Evolutionary conservation across 805 yeast species (phyloP).

Genomic region (Saturnispora kantuleensis): DNA sequence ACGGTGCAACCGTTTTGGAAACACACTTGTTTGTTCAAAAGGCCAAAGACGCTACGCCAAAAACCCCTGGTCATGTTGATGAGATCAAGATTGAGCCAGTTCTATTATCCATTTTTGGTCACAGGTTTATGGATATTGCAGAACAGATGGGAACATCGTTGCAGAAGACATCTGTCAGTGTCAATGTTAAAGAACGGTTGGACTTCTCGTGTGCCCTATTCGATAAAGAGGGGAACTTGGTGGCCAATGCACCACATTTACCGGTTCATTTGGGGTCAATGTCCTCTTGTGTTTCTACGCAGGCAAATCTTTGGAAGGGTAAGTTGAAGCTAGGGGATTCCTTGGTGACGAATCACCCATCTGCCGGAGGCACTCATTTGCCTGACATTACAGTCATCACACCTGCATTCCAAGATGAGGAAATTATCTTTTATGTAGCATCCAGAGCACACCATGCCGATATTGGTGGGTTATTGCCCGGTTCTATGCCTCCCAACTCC

Average conservation of each 20-base stretch:
- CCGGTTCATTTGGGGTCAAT: conserved; percentile 84
- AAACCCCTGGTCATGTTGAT: not conserved
- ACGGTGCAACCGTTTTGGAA: conserved; percentile 44
- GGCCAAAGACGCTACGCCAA: conserved; percentile 13
- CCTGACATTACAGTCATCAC: conserved; percentile 91
- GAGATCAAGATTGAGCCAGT: conserved; percentile 50
- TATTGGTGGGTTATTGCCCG: conserved; percentile 87
- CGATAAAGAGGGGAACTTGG: conserved; percentile 65
- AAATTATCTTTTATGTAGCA: conserved; percentile 77
- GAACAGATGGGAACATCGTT: conserved; percentile 81
- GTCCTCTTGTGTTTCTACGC: conserved; percentile 69
- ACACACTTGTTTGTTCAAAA: conserved; percentile 40
- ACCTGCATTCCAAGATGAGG: conserved; percentile 63
- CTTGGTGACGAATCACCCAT: conserved; percentile 70
- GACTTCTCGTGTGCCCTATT: conserved; percentile 83
- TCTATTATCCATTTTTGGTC: conserved; percentile 65
- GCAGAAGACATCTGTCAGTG: conserved; percentile 70
- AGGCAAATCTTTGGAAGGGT: conserved; percentile 55
- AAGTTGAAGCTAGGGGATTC: conserved; percentile 66
- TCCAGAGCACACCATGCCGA: conserved; percentile 96
- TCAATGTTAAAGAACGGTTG: conserved; percentile 73
- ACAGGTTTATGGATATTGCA: conserved; percentile 83
- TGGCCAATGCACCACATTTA: conserved; percentile 82
- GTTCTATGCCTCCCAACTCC: conserved; percentile 92
- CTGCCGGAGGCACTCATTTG: conserved; percentile 76